Base-by-base conservation (phyloP, 352 stramenopile genomes). In the Phytophthora macrochlamydospora region DNA sequence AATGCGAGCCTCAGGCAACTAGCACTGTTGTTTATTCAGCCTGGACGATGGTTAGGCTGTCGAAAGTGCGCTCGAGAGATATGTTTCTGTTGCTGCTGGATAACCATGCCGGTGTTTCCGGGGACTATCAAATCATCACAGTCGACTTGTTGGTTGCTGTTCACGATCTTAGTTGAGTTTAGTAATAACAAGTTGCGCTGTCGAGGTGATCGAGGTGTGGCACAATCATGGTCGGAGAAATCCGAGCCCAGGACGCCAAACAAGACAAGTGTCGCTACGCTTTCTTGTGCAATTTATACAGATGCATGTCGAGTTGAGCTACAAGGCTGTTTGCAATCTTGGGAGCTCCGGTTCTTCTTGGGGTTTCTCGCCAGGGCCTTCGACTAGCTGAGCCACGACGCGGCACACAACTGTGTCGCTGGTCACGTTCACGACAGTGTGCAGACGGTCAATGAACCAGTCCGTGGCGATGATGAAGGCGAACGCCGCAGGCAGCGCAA, bases 401-500 rank as follows among this genome's bases (percentile, higher is more conserved):
- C 84, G 79, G 48, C 67, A 81, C 30, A 90, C 73, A 31, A 89
- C 51, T 24, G 81, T 79, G 53, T 92, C 79, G 43, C 79, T 72
- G 48, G 76, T 82, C 31, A 92, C 76, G 65, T 90, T 89, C 44
- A 84, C 71, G n/a, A 78, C 67, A 0, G 83, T 89, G 38, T 80
- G 64, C 40, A 89, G 75, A 13, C 79, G 76, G 52, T 90, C 79
- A 33, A 90, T 37, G 59, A 89, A 69, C 79, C 79, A 89, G 58
- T 91, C 81, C 28, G 69, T 88, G 24, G 75, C 81, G 18, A 89
- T 68, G 45, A 91, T 70, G 51, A 83, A 85, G 2, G 67, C 67
- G 49, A 88, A 91, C 4, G 79, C 73, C 14, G 74, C 70, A 33
- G 81, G 80, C 13, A 89, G 58, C 5, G 68, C 40, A 3, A 74